phyloP scores from a whole-genome alignment of 495 filamentous ascomycete species.

The Penicillium bialowiezense region DNA sequence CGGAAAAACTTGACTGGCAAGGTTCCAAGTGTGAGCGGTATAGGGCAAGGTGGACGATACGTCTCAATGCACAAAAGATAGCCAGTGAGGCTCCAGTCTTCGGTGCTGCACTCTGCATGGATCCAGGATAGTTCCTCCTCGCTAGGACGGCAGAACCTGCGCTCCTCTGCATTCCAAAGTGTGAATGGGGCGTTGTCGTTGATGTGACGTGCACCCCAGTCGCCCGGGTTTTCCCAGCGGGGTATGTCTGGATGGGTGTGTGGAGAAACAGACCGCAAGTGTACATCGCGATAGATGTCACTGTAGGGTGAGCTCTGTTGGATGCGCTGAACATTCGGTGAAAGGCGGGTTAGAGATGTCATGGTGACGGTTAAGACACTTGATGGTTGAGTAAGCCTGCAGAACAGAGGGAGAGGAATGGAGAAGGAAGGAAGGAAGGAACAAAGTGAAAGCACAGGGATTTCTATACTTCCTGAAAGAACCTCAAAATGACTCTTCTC shows the following conservation, averaged over 20 bases:
- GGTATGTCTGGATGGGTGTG: slow-evolving; percentile 10
- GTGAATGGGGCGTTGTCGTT: slow-evolving; percentile 16
- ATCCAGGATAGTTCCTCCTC: slow-evolving; percentile 17
- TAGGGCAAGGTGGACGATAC: slow-evolving; percentile 17
- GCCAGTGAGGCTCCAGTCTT: slow-evolving; percentile 9
- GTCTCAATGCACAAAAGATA: slow-evolving; percentile 26
- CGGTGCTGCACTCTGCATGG: slow-evolving; percentile 19
- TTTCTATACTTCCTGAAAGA: no score
- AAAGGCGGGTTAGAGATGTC: no score
- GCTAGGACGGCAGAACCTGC: slow-evolving; percentile 10
- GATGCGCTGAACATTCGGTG: no score
- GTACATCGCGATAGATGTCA: no score
- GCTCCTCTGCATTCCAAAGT: slow-evolving; percentile 9
- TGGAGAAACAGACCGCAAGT: no score
- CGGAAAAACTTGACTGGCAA: slow-evolving; percentile 26
- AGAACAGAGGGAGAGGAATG: no score
- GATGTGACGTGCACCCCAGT: slow-evolving; percentile 13
- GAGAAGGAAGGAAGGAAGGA: no score
- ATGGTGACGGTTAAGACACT: no score
- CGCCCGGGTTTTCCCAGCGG: slow-evolving; percentile 12
- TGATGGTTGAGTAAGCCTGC: no score
- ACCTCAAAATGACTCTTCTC: no score
- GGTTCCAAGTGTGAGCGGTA: slow-evolving; percentile 25
- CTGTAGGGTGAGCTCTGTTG: no score
- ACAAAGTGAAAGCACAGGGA: no score